phyloP scores from a whole-genome alignment of 306 rosid species.

The Cicer chorassanicum region DNA sequence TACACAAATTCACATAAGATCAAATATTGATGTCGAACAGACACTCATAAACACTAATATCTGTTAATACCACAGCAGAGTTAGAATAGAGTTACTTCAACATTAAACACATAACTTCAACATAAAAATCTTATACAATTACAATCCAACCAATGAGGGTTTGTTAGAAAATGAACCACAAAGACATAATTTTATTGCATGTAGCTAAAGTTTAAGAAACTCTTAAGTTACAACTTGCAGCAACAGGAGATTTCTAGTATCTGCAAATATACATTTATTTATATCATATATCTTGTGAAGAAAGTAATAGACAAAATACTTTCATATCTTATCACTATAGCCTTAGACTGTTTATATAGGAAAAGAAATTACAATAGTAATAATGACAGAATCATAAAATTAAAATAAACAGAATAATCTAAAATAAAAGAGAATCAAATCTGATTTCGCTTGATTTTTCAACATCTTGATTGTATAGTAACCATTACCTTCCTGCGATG shows the following conservation, averaged over 20 bases:
- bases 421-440: no score
- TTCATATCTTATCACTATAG: no score
- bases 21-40: conserved; percentile 17
- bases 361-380: no score
- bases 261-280: conserved; percentile 31
- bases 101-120: background rate
- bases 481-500: conserved; percentile 85
- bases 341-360: no score
- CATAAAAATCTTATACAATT: background rate
- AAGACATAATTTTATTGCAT: conserved; percentile 28
- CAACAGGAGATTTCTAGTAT: conserved; percentile 21
- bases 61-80: background rate
- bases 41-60: background rate
- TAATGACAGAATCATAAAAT: no score
- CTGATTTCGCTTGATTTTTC: no score
- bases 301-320: no score
- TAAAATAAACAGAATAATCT: no score
- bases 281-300: background rate
- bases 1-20: conserved; percentile 10
- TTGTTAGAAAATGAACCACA: conserved; percentile 6
- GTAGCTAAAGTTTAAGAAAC: conserved; percentile 14
- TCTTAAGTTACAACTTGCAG: background rate
- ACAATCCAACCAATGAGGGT: conserved; percentile 20
- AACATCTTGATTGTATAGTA: conserved; percentile 5
- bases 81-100: background rate